A percentile compares a stretch with the other conserved stretches of the same genome.
phyloP scores from a whole-genome alignment of 169 alveolate species.

The Eimeria praecox region DNA sequence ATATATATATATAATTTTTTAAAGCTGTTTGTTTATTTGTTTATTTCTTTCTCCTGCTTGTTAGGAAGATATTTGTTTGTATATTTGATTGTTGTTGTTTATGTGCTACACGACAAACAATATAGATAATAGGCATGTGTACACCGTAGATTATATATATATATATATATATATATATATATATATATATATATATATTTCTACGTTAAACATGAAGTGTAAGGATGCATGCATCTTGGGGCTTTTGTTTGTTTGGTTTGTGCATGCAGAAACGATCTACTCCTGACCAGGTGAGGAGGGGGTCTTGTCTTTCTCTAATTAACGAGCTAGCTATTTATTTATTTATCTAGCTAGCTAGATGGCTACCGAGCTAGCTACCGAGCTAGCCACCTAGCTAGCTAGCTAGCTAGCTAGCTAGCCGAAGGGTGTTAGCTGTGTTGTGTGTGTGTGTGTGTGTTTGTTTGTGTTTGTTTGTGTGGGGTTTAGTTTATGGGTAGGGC shows the following conservation, averaged over 20 bases:
- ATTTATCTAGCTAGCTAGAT: not conserved
- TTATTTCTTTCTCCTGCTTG: too few relatives aligned
- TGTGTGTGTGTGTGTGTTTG: not conserved
- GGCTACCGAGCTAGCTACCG: not conserved
- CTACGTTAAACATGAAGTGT: not conserved
- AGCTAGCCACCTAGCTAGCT: too few relatives aligned
- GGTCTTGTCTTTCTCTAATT: not conserved
- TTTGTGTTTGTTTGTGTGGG: not conserved
- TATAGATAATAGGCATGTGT: too few relatives aligned
- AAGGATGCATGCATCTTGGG: not conserved
- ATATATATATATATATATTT: not conserved
- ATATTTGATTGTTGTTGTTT: too few relatives aligned
- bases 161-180: not conserved
- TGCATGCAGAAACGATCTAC: slow-evolving; percentile 46
- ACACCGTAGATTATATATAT: not conserved
- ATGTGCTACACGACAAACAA: too few relatives aligned
- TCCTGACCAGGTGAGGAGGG: slow-evolving; percentile 37
- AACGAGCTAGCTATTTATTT: not conserved
- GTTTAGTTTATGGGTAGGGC: slow-evolving; percentile 27
- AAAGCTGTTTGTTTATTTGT: too few relatives aligned
- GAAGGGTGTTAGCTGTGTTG: not conserved
- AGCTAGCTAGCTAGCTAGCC: not conserved
- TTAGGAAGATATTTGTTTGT: too few relatives aligned
- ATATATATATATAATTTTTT: too few relatives aligned
- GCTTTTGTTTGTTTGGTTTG: not conserved